These are phyloP conservation scores for Orbilia ellipsospora DNA, from an alignment of 2,329 filamentous ascomycete species.

Conservation along the genomic window DNA sequence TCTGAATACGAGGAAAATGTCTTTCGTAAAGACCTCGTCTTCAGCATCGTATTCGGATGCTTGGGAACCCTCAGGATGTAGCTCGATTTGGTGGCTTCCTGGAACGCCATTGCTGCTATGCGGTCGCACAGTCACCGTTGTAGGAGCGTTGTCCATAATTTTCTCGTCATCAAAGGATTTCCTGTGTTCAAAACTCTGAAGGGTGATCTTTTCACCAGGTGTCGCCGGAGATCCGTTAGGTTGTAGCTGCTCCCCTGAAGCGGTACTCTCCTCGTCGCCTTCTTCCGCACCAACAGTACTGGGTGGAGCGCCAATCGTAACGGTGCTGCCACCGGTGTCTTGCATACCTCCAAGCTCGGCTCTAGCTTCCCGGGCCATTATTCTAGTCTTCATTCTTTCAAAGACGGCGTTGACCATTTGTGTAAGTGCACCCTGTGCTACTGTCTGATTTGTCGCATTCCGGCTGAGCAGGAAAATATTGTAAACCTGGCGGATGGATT, in stretches of 20 bases:
- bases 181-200: slow-evolving; percentile 75
- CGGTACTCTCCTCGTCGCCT: slow-evolving; percentile 54
- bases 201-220: slow-evolving; percentile 70
- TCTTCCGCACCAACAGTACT: slow-evolving; percentile 54
- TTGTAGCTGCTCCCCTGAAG: slow-evolving; percentile 42
- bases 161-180: slow-evolving; percentile 74
- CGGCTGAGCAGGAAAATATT: slow-evolving; percentile 98
- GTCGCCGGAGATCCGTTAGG: slow-evolving; percentile 52
- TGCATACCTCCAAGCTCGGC: slow-evolving; percentile 61
- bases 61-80: slow-evolving; percentile 65
- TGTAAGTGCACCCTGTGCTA: slow-evolving; percentile 94
- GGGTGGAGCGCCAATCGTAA: slow-evolving; percentile 54
- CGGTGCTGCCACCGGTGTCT: slow-evolving; percentile 55
- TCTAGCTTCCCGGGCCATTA: slow-evolving; percentile 87
- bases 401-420: slow-evolving; percentile 99
- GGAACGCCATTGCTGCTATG: slow-evolving; percentile 67
- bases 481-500: slow-evolving; percentile 97
- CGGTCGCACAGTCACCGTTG: slow-evolving; percentile 69
- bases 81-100: slow-evolving; percentile 60
- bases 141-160: slow-evolving; percentile 75
- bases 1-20: slow-evolving; percentile 95
- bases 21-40: slow-evolving; percentile 95
- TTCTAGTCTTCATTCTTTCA: slow-evolving; percentile 85
- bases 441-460: slow-evolving; percentile 92
- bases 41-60: slow-evolving; percentile 72